phyloP scores from a whole-genome alignment of 768 basidiomycete species.

The Lactifluus rugatus region DNA sequence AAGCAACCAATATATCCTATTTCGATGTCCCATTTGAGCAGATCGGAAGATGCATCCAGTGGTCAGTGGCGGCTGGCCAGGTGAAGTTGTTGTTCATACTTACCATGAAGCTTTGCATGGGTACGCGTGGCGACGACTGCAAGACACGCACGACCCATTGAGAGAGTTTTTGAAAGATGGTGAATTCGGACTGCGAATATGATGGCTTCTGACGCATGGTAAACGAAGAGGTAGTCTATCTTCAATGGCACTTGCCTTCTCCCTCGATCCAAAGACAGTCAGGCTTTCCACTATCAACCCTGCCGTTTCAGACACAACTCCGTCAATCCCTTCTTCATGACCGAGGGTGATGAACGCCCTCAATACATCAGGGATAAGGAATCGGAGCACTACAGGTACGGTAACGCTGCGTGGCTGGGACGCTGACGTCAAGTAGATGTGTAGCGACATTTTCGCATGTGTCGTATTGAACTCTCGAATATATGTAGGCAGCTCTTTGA shows the following conservation, averaged over 20 bases:
- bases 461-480: slow-evolving; percentile 48
- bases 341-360: slow-evolving; percentile 49
- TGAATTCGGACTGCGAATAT: slow-evolving; percentile 59
- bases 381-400: slow-evolving; percentile 40
- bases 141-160: slow-evolving; percentile 58
- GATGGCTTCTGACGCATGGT: slow-evolving; percentile 42
- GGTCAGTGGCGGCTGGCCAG: not conserved
- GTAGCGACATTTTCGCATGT: slow-evolving; percentile 30
- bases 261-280: slow-evolving; percentile 64
- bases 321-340: slow-evolving; percentile 23
- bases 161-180: slow-evolving; percentile 53
- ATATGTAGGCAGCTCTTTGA: slow-evolving; percentile 41
- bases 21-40: slow-evolving; percentile 2
- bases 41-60: not conserved
- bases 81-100: slow-evolving; percentile 8
- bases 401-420: slow-evolving; percentile 16
- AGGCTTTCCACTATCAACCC: slow-evolving; percentile 48
- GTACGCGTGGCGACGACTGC: slow-evolving; percentile 41
- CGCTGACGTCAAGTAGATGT: slow-evolving; percentile 42
- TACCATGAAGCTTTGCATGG: slow-evolving; percentile 47
- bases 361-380: slow-evolving; percentile 55
- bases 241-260: slow-evolving; percentile 37
- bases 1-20: slow-evolving; percentile 45
- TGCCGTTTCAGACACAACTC: slow-evolving; percentile 10
- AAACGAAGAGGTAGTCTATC: not conserved